Base-by-base conservation (phyloP, 163 green algal species). In the Smithsoniella earleae region DNA sequence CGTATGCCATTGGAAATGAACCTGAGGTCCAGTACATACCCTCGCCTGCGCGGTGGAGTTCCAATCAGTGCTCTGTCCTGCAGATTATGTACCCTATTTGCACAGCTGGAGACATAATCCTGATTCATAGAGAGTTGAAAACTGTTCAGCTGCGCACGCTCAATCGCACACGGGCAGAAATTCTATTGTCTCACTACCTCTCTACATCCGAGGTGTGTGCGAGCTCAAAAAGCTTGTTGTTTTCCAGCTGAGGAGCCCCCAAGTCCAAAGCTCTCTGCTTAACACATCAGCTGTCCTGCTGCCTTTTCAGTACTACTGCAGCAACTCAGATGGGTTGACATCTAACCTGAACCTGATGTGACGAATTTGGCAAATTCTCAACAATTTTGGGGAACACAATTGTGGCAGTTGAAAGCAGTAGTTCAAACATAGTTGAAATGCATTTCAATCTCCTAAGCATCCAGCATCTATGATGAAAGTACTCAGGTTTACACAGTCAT, bases 131-230 rank as follows among this genome's bases (percentile, higher is more conserved):
- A 38, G 86, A 92, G 83, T 78, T 94, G 49, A 90, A 89, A 65
- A 75, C 83, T 6, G 79, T 88, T 37, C 87, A 95, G 74, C 83
- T 97, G 66, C 79, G 84, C 1, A 93, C 83, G n/a, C 79, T 97
- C 22, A 97, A 97, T 75, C 85, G 87, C 63, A 88, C 95, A 83
- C 79, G 92, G 0, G 84, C 83, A 18, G 90, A 96, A 80, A 89
- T 96, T 16, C 58, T 69, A 5, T 36, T 69, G 30, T 38, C 25
- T 30, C 1, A 40, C 8, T 34, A 69, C 58, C 58, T 69, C 58
- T n/a, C 6, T 36, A 33, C 20, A 20, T 5, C 30, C 58, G 3
- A 69, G 58, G 58, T 38, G 25, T 36, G 58, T 6, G 0, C 13
- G n/a, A n/a, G n/a, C n/a, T n/a, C n/a, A n/a, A n/a, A n/a, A n/a